Evolutionary conservation across 2,329 filamentous ascomycete species (phyloP).

Genomic region (Emydomyces testavorans): DNA sequence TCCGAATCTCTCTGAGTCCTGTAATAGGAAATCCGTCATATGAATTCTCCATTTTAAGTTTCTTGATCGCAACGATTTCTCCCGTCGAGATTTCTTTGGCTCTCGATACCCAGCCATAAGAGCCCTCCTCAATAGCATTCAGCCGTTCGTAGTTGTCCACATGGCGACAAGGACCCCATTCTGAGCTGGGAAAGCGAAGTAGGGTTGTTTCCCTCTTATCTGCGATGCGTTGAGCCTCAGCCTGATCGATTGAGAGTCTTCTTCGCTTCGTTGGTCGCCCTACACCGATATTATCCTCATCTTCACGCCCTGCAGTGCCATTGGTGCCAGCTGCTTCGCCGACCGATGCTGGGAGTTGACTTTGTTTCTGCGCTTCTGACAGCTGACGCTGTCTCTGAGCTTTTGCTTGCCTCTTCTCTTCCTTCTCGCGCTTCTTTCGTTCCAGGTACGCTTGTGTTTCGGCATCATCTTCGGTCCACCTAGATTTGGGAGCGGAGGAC

Average conservation of each 20-base stretch:
- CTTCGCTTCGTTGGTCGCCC: slow-evolving; percentile 46
- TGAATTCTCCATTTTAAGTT: slow-evolving; percentile 72
- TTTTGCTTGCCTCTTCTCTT: slow-evolving; percentile 76
- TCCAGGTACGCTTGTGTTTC: slow-evolving; percentile 60
- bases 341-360: slow-evolving; percentile 27
- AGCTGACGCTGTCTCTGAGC: slow-evolving; percentile 64
- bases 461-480: slow-evolving; percentile 79
- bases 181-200: slow-evolving; percentile 56
- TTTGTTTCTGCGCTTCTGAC: slow-evolving; percentile 40
- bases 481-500: slow-evolving; percentile 55
- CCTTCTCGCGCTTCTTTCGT: slow-evolving; percentile 67
- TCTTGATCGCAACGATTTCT: slow-evolving; percentile 80
- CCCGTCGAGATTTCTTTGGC: slow-evolving; percentile 63
- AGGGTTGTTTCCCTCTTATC: slow-evolving; percentile 42
- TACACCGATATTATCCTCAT: slow-evolving; percentile 22
- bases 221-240: slow-evolving; percentile 19
- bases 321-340: slow-evolving; percentile 17
- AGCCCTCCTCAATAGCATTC: slow-evolving; percentile 95
- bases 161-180: slow-evolving; percentile 61
- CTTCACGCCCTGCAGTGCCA: background rate
- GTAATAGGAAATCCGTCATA: slow-evolving; percentile 84
- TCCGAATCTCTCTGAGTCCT: slow-evolving; percentile 85
- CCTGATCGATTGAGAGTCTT: slow-evolving; percentile 47
- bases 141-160: slow-evolving; percentile 83
- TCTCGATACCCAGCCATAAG: slow-evolving; percentile 87